These are phyloP conservation scores for Ceratobasidium sp. DNA, from an alignment of 1,284 basidiomycete species.

Conservation along the genomic window DNA sequence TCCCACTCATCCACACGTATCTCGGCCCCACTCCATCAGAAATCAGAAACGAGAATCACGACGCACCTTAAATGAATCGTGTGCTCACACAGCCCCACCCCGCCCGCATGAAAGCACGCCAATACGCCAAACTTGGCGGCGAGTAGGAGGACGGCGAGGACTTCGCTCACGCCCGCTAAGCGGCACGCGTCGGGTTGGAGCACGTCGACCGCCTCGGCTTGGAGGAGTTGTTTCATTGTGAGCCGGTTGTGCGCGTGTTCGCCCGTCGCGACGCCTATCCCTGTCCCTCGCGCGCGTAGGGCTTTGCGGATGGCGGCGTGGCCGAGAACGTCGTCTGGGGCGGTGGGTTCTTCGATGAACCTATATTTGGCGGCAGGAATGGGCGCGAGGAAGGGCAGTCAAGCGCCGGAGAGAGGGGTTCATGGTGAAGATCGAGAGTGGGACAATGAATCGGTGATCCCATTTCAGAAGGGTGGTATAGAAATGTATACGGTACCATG, in stretches of 20 bases:
- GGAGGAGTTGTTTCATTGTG: slow-evolving; percentile 95
- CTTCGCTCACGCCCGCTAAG: slow-evolving; percentile 92
- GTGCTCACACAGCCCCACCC: slow-evolving; percentile 95
- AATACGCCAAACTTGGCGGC: slow-evolving; percentile 87
- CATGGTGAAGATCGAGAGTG: slow-evolving; percentile 38
- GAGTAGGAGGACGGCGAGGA: slow-evolving; percentile 93
- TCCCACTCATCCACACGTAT: neutral
- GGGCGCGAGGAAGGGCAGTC: neutral
- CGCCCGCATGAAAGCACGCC: slow-evolving; percentile 95
- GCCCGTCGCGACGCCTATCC: slow-evolving; percentile 92
- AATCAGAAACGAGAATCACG: slow-evolving; percentile 13
- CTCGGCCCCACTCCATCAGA: neutral
- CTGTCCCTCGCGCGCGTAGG: slow-evolving; percentile 68
- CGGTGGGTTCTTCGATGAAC: slow-evolving; percentile 97
- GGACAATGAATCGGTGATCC: slow-evolving; percentile 26
- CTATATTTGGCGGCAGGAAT: slow-evolving; percentile 57
- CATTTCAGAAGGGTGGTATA: neutral
- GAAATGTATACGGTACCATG: slow-evolving; percentile 71
- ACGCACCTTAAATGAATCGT: slow-evolving; percentile 73
- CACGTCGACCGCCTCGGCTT: slow-evolving; percentile 93
- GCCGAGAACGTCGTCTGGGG: slow-evolving; percentile 85
- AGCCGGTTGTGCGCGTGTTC: slow-evolving; percentile 97
- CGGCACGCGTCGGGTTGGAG: slow-evolving; percentile 96
- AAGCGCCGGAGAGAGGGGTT: slow-evolving; percentile 11
- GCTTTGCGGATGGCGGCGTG: slow-evolving; percentile 46